Conservation (phyloP, 306 rosid species). For the Crataegus laevigata region DNA sequence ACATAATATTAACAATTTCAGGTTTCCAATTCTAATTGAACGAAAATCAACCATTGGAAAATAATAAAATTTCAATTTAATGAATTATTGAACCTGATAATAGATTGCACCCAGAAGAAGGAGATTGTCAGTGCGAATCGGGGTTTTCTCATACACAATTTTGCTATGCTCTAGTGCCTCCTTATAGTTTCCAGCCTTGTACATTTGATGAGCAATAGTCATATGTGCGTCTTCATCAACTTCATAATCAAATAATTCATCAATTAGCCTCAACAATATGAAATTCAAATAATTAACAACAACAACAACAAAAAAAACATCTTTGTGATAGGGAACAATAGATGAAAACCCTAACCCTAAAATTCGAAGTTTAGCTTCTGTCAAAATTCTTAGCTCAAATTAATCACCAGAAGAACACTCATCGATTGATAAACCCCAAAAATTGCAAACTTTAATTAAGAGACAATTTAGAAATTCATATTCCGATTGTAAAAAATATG, state of each 20-base stretch:
- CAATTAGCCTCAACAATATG: background rate
- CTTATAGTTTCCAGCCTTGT: conserved; percentile 76
- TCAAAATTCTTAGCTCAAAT: background rate
- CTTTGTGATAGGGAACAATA: no score
- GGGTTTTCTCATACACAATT: conserved; percentile 70
- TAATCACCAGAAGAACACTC: background rate
- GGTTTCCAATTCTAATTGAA: background rate
- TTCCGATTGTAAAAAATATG: background rate
- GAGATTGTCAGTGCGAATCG: conserved; percentile 83
- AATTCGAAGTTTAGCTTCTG: background rate
- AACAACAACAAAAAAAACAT: no score
- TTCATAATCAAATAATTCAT: conserved; percentile 21
- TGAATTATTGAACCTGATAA: conserved; percentile 57
- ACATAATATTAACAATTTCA: background rate
- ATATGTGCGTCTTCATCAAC: conserved; percentile 88
- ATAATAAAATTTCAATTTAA: background rate
- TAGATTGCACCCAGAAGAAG: conserved; percentile 91
- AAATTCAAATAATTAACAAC: background rate
- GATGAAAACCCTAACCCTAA: background rate
- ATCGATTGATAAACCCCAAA: background rate
- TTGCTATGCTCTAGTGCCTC: conserved; percentile 86
- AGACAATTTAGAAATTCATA: background rate
- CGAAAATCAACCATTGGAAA: background rate
- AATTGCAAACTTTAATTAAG: background rate
- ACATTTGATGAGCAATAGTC: conserved; percentile 85